A percentile compares a stretch with the other conserved stretches of the same genome.
Conservation (phyloP, 345 rosid species). For the Viola odorata region DNA sequence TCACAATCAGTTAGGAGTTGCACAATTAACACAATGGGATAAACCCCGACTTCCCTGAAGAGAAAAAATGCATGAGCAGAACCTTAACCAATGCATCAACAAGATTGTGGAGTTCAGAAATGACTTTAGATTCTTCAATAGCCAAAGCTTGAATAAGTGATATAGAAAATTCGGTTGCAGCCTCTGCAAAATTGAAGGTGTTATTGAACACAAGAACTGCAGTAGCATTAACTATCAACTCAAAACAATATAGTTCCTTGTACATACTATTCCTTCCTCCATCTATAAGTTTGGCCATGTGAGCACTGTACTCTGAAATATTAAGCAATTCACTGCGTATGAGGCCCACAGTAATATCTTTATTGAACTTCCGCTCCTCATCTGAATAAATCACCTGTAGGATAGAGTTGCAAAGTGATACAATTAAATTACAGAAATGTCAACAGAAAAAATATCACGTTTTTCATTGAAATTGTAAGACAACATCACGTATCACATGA, state of each 20-base stretch:
- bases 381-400: constrained; percentile 83
- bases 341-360: constrained; percentile 80
- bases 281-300: constrained; percentile 89
- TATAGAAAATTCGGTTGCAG: constrained; percentile 74
- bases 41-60: not conserved
- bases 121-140: constrained; percentile 73
- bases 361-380: constrained; percentile 92
- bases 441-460: not conserved
- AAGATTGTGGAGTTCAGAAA: constrained; percentile 88
- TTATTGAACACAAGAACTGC: constrained; percentile 2
- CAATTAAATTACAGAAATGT: not conserved
- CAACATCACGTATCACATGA: not conserved
- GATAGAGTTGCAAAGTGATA: not conserved
- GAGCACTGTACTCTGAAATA: constrained; percentile 90
- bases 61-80: not conserved
- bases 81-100: constrained; percentile 96
- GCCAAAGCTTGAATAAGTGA: constrained; percentile 82
- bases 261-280: constrained; percentile 92
- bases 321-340: constrained; percentile 77
- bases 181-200: constrained; percentile 46
- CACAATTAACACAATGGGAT: not conserved
- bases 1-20: constrained; percentile 12
- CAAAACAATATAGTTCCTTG: not conserved
- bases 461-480: not conserved
- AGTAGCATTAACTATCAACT: not conserved